Conservation (phyloP, 306 rosid genomes). For the Hippophae rhamnoides region DNA sequence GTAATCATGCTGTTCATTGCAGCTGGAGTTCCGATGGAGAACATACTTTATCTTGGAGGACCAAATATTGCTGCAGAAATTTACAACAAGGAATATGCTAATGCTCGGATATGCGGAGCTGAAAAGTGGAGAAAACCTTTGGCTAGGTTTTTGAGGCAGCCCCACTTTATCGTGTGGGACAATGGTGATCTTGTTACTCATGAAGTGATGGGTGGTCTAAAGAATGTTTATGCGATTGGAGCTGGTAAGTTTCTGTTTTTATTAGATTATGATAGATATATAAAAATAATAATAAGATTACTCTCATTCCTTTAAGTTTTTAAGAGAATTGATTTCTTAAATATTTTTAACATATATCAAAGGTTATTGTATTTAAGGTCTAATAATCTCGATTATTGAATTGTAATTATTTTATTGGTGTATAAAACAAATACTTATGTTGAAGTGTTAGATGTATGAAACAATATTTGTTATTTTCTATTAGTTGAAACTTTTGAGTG, state of each 20-base stretch:
- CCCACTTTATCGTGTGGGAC: conserved; percentile 93
- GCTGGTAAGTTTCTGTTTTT: conserved; percentile 46
- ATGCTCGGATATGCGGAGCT: conserved; percentile 91
- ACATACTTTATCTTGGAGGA: conserved; percentile 91
- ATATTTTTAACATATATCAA: no score
- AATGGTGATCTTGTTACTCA: conserved; percentile 93
- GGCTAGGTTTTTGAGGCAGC: conserved; percentile 84
- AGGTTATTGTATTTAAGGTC: no score
- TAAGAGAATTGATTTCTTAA: no score
- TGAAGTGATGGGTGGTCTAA: conserved; percentile 96
- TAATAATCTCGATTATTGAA: no score
- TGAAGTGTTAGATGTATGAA: no score
- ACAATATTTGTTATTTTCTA: no score
- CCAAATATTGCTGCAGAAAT: conserved; percentile 95
- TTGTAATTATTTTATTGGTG: no score
- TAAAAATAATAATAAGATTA: no score
- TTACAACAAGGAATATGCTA: conserved; percentile 89
- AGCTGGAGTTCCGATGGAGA: conserved; percentile 83
- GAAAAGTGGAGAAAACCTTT: conserved; percentile 89
- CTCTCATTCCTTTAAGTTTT: no score
- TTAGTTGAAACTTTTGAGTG: no score
- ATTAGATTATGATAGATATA: no score
- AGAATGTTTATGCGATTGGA: conserved; percentile 96
- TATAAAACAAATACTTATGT: no score
- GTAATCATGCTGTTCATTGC: conserved; percentile 20